phyloP scores from a whole-genome alignment of 176 grass and related monocot species.

The barley (Hordeum vulgare) region DNA sequence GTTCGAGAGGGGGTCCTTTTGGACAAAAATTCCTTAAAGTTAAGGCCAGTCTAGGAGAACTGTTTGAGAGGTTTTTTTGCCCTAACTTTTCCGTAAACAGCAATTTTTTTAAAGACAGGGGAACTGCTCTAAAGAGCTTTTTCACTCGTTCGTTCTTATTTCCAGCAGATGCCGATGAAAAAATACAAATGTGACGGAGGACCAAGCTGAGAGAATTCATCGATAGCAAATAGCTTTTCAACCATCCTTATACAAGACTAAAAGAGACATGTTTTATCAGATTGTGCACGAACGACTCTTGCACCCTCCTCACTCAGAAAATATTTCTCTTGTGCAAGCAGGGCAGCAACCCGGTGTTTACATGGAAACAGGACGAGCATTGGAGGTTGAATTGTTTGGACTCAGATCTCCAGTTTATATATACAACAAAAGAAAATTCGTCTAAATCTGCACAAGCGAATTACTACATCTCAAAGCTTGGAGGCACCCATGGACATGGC shows the following conservation, averaged over 20 bases:
- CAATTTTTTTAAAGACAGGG: no score
- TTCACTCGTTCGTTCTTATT: no score
- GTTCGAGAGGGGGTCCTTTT: no score
- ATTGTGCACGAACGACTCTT: not conserved
- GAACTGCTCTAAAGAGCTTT: no score
- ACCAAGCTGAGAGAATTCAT: not conserved
- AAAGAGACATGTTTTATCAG: not conserved
- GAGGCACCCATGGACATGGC: conserved; percentile 37
- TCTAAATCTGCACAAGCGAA: not conserved
- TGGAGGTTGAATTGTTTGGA: not conserved
- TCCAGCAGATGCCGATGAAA: no score
- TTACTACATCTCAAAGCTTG: conserved; percentile 43
- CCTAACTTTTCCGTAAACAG: no score
- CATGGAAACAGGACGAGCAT: not conserved
- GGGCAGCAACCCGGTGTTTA: not conserved
- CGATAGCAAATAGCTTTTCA: not conserved
- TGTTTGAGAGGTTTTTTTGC: no score
- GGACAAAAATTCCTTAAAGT: no score
- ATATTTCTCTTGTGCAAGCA: not conserved
- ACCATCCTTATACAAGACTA: not conserved
- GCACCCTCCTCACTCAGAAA: not conserved
- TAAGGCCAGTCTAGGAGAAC: no score
- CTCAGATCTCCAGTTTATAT: not conserved
- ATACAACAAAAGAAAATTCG: not conserved
- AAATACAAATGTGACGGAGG: not conserved